A percentile compares a stretch with the other conserved stretches of the same genome.
phyloP scores from a whole-genome alignment of 208 protist genomes.

The Crithidia mellificae region DNA sequence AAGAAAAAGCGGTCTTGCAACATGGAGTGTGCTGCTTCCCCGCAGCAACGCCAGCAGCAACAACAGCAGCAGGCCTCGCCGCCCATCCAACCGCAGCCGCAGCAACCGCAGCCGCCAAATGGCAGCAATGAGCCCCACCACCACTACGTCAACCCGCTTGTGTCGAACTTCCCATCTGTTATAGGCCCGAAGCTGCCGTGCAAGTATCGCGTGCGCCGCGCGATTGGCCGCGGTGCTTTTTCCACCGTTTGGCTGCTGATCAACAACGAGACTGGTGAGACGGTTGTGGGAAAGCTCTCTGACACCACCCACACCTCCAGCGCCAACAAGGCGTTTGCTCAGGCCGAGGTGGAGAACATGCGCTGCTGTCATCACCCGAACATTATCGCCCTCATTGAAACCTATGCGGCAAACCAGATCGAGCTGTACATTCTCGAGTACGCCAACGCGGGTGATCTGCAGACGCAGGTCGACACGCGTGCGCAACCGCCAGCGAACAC shows the following conservation, averaged over 20 bases:
- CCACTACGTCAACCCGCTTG: conserved; percentile 51
- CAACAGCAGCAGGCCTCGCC: conserved; percentile 4
- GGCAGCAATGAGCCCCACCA: neutral
- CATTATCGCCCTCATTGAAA: conserved; percentile 64
- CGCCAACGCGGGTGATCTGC: conserved; percentile 77
- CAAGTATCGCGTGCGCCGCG: conserved; percentile 49
- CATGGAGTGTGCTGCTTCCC: conserved; percentile 1
- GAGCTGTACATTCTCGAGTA: conserved; percentile 77
- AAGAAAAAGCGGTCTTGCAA: neutral
- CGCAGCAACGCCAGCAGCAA: neutral
- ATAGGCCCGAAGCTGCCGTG: conserved; percentile 51
- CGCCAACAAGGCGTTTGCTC: conserved; percentile 37
- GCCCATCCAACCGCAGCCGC: too few relatives aligned
- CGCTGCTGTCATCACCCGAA: conserved; percentile 64
- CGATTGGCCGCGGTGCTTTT: conserved; percentile 59
- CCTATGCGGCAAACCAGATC: conserved; percentile 38
- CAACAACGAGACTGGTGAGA: conserved; percentile 47
- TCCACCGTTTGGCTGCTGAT: conserved; percentile 70
- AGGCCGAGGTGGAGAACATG: conserved; percentile 62
- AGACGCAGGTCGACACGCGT: conserved; percentile 61
- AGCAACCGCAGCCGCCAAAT: neutral
- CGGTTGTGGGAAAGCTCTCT: conserved; percentile 66
- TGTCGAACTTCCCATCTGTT: conserved; percentile 47
- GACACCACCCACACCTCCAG: conserved; percentile 42
- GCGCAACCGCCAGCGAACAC: conserved; percentile 12